Evolutionary conservation across 2,329 filamentous ascomycete species (phyloP).

Genomic region (Talaromyces sp.): DNA sequence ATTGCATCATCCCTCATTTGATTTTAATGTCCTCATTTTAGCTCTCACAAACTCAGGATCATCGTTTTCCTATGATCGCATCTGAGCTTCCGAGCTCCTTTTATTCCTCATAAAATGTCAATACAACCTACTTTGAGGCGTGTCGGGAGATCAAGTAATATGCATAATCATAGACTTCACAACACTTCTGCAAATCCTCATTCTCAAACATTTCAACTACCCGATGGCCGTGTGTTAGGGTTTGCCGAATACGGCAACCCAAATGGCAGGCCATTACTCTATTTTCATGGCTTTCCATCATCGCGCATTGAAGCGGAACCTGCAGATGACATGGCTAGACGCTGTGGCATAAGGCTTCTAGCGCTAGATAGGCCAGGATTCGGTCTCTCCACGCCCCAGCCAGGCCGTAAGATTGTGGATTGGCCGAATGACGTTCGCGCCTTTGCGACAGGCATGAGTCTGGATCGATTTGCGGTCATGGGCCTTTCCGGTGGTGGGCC

Average conservation of each 20-base stretch:
- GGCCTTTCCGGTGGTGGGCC: conserved; percentile 49
- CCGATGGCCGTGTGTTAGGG: conserved; percentile 41
- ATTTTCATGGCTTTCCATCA: conserved; percentile 44
- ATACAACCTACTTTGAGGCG: neutral
- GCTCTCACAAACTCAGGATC: neutral
- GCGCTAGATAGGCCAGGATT: conserved; percentile 45
- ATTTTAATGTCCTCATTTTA: neutral
- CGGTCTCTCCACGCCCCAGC: conserved; percentile 41
- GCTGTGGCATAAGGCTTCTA: conserved; percentile 40
- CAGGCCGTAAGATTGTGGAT: conserved; percentile 37
- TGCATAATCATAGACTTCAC: neutral
- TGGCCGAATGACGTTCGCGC: conserved; percentile 43
- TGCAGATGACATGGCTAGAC: conserved; percentile 32
- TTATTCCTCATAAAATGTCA: neutral
- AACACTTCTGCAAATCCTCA: neutral
- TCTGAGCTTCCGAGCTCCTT: neutral
- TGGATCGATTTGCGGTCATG: conserved; percentile 43
- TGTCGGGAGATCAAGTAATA: neutral
- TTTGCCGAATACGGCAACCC: conserved; percentile 44
- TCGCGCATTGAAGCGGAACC: conserved; percentile 42
- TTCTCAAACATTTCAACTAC: conserved; percentile 24
- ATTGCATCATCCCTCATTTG: neutral
- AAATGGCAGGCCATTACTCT: conserved; percentile 37
- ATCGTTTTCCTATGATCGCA: too few relatives aligned
- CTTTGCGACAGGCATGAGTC: conserved; percentile 40